Percentiles rank a stretch among this genome's conserved stretches.
These are phyloP conservation scores for Incumbomyces lentus DNA, from an alignment of 2,329 filamentous ascomycete species.

Conservation along the genomic window DNA sequence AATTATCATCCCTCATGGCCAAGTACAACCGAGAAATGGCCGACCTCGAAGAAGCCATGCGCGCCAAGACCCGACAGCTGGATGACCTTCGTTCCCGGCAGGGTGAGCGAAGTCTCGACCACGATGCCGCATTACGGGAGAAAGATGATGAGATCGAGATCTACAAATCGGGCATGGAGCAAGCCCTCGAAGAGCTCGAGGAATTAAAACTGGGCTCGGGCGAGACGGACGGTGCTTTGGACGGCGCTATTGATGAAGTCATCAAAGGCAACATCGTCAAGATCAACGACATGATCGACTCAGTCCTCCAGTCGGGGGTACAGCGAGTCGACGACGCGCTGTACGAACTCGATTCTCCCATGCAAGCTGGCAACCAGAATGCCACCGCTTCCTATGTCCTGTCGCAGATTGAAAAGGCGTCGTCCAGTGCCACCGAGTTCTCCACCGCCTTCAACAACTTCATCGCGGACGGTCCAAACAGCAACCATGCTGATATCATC, in stretches of 20 bases:
- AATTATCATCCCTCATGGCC: slow-evolving; percentile 85
- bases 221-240: slow-evolving; percentile 68
- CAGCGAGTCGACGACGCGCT: slow-evolving; percentile 90
- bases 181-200: slow-evolving; percentile 84
- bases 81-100: slow-evolving; percentile 73
- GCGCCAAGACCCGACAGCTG: slow-evolving; percentile 74
- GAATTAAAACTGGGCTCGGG: slow-evolving; percentile 64
- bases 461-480: slow-evolving; percentile 90
- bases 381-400: slow-evolving; percentile 89
- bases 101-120: slow-evolving; percentile 70
- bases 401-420: slow-evolving; percentile 95
- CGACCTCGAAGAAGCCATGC: slow-evolving; percentile 83
- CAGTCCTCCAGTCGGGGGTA: slow-evolving; percentile 84
- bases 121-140: slow-evolving; percentile 74
- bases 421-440: slow-evolving; percentile 89
- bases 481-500: slow-evolving; percentile 81
- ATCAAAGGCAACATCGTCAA: slow-evolving; percentile 79
- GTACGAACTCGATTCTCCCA: slow-evolving; percentile 92
- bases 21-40: slow-evolving; percentile 97
- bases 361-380: slow-evolving; percentile 98
- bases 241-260: slow-evolving; percentile 83
- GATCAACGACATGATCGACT: slow-evolving; percentile 96
- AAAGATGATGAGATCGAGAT: slow-evolving; percentile 98
- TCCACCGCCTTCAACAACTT: slow-evolving; percentile 98
- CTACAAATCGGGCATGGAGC: slow-evolving; percentile 96